Evolutionary conservation across 306 rosid species (phyloP), one percentile per base, ranked within the genome.

Genomic region (Rubus parviflorus): DNA sequence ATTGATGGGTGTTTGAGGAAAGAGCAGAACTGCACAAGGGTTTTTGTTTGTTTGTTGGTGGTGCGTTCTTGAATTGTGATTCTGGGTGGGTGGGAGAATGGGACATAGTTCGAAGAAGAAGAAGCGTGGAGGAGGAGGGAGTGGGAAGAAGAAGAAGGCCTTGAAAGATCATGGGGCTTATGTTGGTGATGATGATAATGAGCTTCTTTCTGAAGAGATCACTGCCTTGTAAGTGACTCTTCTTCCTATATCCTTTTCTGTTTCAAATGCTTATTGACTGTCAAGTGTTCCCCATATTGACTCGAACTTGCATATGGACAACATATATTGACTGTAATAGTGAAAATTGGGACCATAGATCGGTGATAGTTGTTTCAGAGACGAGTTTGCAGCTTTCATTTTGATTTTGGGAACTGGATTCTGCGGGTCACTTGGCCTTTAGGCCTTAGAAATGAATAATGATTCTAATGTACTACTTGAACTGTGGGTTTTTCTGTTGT

Each of bases 51-150:
- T 42, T 42, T 6, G 45, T 41, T 3, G 45, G 45, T 41, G 45
- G 45, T 3, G 45, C 3, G 3, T 41, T 42, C 6, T 42, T 42
- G 46, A 42, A 8, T 42, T 42, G 35, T 30, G 35, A 30, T 30
- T 30, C 35, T 30, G 35, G 35, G 35, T 30, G 35, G 35, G 35
- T 30, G 35, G 35, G 35, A 66, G 67, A 70, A 92, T 94, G 97
- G 97, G 97, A 58, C 89, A 83, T 66, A 88, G 87, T 64, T 88
- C 91, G 35, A 93, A 88, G 89, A 94, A 92, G 88, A 93, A 93
- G 87, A 91, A 91, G 85, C 66, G 74, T 37, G 89, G 85, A 53
- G 91, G 91, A 11, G 92, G 92, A 41, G 91, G 90, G 8, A 75
- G 89, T 58, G 89, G 88, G 74, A 86, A 94, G 90, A 78, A 88